Evolutionary conservation across 768 basidiomycete species (phyloP).

Genomic region (Boletus rubroflammeus): DNA sequence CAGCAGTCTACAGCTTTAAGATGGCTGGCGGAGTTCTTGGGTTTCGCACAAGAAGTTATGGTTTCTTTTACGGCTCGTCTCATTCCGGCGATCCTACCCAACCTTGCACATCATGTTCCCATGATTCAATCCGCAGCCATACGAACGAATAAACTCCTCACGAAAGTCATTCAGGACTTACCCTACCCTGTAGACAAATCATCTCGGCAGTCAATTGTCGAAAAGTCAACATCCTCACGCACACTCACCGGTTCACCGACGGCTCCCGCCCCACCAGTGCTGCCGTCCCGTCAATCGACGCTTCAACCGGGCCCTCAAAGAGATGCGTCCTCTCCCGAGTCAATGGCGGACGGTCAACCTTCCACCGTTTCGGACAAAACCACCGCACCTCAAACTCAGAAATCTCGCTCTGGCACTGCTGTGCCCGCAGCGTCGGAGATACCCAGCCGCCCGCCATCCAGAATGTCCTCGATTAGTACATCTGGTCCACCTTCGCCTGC

Average conservation of each 20-base stretch:
- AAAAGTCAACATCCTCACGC: conserved; percentile 36
- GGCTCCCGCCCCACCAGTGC: conserved; percentile 38
- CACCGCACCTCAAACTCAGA: conserved; percentile 34
- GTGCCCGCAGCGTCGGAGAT: conserved; percentile 27
- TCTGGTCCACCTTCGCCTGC: conserved; percentile 33
- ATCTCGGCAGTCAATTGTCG: conserved; percentile 20
- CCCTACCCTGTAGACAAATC: conserved; percentile 63
- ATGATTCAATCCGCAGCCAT: conserved; percentile 87
- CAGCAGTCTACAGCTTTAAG: conserved; percentile 91
- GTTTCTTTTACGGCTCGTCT: conserved; percentile 92
- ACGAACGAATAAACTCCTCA: conserved; percentile 81
- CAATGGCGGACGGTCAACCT: conserved; percentile 31
- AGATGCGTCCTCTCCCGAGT: conserved; percentile 50
- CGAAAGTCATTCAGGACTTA: conserved; percentile 79
- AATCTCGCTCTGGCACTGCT: conserved; percentile 25
- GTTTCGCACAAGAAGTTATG: conserved; percentile 87
- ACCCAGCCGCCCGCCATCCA: conserved; percentile 62
- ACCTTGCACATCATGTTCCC: conserved; percentile 85
- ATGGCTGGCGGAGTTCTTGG: conserved; percentile 90
- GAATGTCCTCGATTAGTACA: conserved; percentile 46
- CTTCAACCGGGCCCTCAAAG: conserved; percentile 39
- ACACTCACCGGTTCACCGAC: conserved; percentile 53
- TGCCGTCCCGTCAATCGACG: conserved; percentile 50
- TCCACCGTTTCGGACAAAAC: conserved; percentile 36
- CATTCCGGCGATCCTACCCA: conserved; percentile 89